These are phyloP conservation scores for Lactuca saligna DNA, from an alignment of 129 eudicot genomes.

Conservation along the genomic window DNA sequence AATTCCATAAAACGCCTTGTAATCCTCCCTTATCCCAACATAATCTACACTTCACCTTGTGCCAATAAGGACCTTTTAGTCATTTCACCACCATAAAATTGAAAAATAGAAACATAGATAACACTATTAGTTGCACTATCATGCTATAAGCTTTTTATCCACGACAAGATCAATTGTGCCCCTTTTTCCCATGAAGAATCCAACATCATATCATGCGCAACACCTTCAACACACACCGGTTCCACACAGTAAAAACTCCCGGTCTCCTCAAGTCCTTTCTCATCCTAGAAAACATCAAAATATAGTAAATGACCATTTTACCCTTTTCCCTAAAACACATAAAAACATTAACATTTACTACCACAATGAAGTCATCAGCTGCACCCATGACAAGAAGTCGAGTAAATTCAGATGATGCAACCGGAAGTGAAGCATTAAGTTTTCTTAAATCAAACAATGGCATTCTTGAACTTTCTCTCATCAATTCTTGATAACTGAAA, in stretches of 20 bases:
- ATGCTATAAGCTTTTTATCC: conserved; percentile 40
- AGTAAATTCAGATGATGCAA: conserved; percentile 47
- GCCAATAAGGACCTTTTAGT: neutral
- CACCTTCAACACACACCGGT: conserved; percentile 74
- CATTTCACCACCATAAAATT: neutral
- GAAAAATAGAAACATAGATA: too few relatives aligned
- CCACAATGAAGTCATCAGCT: conserved; percentile 86
- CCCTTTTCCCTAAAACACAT: too few relatives aligned
- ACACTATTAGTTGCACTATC: neutral
- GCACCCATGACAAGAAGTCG: conserved; percentile 78
- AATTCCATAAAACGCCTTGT: too few relatives aligned
- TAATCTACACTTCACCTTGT: neutral
- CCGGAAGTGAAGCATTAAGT: conserved; percentile 93
- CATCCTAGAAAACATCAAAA: conserved; percentile 45
- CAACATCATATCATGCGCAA: conserved; percentile 93
- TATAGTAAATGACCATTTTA: too few relatives aligned
- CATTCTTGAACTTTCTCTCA: conserved; percentile 87
- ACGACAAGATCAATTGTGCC: conserved; percentile 53
- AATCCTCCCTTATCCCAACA: too few relatives aligned
- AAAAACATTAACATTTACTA: conserved; percentile 24
- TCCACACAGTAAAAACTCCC: conserved; percentile 67
- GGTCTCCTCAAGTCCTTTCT: conserved; percentile 70
- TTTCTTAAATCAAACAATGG: conserved; percentile 87
- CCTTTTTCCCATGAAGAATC: conserved; percentile 87
- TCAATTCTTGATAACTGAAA: conserved; percentile 76